phyloP scores from a whole-genome alignment of 306 rosid genomes.

The Castanea sativa region DNA sequence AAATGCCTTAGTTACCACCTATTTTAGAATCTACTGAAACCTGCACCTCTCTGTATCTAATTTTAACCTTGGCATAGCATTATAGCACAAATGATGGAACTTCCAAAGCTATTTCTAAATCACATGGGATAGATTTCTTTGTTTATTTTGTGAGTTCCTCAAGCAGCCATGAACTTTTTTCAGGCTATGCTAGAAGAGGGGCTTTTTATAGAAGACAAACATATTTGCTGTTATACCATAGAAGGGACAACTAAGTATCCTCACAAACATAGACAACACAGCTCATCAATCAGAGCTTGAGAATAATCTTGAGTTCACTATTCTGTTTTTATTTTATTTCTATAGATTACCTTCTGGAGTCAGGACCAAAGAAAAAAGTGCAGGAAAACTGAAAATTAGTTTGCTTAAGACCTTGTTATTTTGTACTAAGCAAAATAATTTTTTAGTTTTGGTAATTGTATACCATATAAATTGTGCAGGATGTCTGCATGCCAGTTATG shows the following conservation, averaged over 20 bases:
- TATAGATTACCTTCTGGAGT: no score
- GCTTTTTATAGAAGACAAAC: background rate
- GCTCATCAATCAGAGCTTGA: no score
- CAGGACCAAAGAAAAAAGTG: background rate
- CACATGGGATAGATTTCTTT: background rate
- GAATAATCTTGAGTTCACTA: no score
- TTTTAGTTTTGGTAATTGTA: constrained; percentile 1
- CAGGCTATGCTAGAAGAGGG: background rate
- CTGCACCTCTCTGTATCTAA: background rate
- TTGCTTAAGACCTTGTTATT: background rate
- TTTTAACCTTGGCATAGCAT: background rate
- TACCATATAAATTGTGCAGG: constrained; percentile 41
- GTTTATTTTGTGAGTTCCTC: background rate
- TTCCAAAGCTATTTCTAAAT: background rate
- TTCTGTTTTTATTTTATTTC: no score
- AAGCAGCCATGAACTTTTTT: background rate
- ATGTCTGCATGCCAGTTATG: constrained; percentile 93
- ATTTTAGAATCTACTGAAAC: background rate
- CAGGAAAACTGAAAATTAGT: background rate
- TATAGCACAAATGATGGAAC: background rate
- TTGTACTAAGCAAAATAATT: background rate
- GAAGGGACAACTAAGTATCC: background rate
- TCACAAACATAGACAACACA: background rate
- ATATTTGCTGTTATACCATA: background rate
- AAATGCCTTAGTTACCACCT: background rate